phyloP scores from a whole-genome alignment of 768 basidiomycete genomes.

The Podaxis rugospora region DNA sequence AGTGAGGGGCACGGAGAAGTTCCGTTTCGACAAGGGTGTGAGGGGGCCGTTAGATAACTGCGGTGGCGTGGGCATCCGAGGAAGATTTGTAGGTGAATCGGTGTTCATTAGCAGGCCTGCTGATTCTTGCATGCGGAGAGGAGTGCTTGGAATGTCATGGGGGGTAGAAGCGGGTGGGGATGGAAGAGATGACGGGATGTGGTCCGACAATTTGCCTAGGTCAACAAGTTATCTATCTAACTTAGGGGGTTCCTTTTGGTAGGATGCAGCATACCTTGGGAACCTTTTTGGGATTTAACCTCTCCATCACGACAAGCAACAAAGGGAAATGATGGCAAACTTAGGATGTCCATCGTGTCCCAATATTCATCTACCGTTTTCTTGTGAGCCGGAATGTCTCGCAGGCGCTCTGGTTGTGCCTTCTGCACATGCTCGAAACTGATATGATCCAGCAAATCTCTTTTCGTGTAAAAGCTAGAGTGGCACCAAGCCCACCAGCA shows the following conservation, averaged over 20 bases:
- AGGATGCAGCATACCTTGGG: not conserved
- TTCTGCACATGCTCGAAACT: constrained; percentile 41
- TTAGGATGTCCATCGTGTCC: constrained; percentile 26
- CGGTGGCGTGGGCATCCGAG: not conserved
- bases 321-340: constrained; percentile 1
- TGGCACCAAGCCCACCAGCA: constrained; percentile 58
- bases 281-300: not conserved
- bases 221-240: not conserved
- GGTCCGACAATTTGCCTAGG: not conserved
- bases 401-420: constrained; percentile 36
- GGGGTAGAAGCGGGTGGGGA: constrained; percentile 13
- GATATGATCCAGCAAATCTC: constrained; percentile 42
- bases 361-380: constrained; percentile 42
- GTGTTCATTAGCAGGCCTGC: not conserved
- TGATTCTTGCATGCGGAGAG: not conserved
- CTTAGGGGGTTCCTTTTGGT: not conserved
- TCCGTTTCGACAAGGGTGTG: constrained; percentile 3
- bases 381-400: constrained; percentile 39
- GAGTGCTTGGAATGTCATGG: not conserved
- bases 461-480: constrained; percentile 30
- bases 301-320: not conserved
- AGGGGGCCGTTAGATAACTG: not conserved
- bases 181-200: constrained; percentile 11
- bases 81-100: not conserved
- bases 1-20: not conserved